Conservation (phyloP, 1,139 yeast genomes). For the Blastobotrys capitulatus region DNA sequence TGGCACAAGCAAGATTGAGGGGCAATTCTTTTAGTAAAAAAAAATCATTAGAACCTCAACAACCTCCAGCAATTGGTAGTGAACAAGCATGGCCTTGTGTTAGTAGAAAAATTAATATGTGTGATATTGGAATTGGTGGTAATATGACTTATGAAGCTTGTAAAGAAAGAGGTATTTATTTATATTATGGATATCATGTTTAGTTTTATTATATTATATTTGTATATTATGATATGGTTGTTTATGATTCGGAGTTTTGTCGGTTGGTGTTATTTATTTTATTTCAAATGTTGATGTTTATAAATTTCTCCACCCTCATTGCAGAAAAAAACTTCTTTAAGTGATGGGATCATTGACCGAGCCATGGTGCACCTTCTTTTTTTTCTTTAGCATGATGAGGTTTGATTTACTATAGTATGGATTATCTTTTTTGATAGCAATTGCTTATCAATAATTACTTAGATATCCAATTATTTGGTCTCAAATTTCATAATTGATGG, state of each 20-base stretch:
- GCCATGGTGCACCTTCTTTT: too few relatives aligned
- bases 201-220: neutral
- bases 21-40: neutral
- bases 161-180: constrained; percentile 34
- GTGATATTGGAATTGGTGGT: constrained; percentile 33
- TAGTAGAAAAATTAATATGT: constrained; percentile 32
- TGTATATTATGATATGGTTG: too few relatives aligned
- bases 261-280: neutral
- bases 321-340: too few relatives aligned
- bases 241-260: neutral
- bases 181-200: constrained; percentile 31
- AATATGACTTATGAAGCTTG: constrained; percentile 26
- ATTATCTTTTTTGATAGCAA: too few relatives aligned
- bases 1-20: constrained; percentile 23
- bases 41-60: neutral
- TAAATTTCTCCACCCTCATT: too few relatives aligned
- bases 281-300: too few relatives aligned
- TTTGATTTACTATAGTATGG: too few relatives aligned
- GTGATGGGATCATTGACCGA: too few relatives aligned
- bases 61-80: constrained; percentile 12
- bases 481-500: too few relatives aligned
- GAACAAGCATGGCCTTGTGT: constrained; percentile 29
- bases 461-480: too few relatives aligned
- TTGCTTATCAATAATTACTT: too few relatives aligned
- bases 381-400: too few relatives aligned